These are phyloP conservation scores for Hypsizygus marmoreus DNA, from an alignment of 768 basidiomycete genomes.

Conservation along the genomic window DNA sequence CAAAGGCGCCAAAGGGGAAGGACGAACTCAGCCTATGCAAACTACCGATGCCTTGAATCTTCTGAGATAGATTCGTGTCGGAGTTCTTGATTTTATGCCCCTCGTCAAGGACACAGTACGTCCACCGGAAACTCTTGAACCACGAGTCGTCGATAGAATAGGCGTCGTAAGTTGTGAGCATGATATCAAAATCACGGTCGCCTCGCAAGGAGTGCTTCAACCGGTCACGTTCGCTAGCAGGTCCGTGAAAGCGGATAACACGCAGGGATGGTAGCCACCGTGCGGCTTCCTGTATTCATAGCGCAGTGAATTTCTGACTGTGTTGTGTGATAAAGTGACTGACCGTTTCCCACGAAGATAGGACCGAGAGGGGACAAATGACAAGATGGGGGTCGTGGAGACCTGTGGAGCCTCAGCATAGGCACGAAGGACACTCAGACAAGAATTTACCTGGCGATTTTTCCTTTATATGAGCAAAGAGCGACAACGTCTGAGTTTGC, in stretches of 20 bases:
- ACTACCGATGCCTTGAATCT: slow-evolving; percentile 57
- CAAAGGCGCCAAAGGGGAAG: background rate
- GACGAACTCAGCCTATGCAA: slow-evolving; percentile 55
- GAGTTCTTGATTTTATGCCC: slow-evolving; percentile 76
- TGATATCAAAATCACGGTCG: slow-evolving; percentile 50
- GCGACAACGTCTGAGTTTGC: slow-evolving; percentile 46
- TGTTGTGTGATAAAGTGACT: slow-evolving; percentile 7
- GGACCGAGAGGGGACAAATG: slow-evolving; percentile 71
- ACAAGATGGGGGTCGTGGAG: slow-evolving; percentile 65
- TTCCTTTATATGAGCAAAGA: slow-evolving; percentile 71
- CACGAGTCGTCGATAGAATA: slow-evolving; percentile 58
- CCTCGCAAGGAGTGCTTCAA: slow-evolving; percentile 46
- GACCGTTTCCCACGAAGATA: slow-evolving; percentile 60
- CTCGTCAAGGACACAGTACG: slow-evolving; percentile 63
- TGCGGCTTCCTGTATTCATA: slow-evolving; percentile 42
- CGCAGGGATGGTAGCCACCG: slow-evolving; percentile 57
- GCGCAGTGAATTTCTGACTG: background rate
- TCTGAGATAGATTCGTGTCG: slow-evolving; percentile 52
- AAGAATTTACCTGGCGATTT: slow-evolving; percentile 35
- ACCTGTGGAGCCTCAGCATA: slow-evolving; percentile 24
- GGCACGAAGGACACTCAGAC: background rate
- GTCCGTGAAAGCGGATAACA: slow-evolving; percentile 64
- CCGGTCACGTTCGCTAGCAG: slow-evolving; percentile 52
- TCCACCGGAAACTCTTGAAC: slow-evolving; percentile 63
- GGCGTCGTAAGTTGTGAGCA: slow-evolving; percentile 70